Evolutionary conservation across 2,329 filamentous ascomycete species (phyloP).

Genomic region (Xylaria sp.): DNA sequence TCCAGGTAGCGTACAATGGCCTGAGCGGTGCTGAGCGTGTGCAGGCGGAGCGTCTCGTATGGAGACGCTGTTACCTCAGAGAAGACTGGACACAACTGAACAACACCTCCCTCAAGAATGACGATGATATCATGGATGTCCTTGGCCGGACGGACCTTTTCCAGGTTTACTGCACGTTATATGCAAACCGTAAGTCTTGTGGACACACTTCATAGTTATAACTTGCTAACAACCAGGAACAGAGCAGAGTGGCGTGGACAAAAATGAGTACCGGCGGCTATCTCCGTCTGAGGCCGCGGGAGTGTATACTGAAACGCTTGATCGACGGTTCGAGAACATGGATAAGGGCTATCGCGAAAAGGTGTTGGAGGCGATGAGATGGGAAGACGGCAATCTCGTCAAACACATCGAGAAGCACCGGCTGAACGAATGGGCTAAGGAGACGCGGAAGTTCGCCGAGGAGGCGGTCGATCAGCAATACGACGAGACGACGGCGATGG

Average conservation of each 20-base stretch:
- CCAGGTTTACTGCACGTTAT: constrained; percentile 65
- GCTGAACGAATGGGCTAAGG: constrained; percentile 67
- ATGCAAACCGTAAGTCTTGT: constrained; percentile 62
- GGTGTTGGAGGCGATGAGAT: constrained; percentile 70
- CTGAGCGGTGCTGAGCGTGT: constrained; percentile 59
- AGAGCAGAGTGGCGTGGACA: constrained; percentile 47
- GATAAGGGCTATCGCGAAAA: constrained; percentile 67
- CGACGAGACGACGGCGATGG: constrained; percentile 31
- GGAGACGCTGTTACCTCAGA: constrained; percentile 81
- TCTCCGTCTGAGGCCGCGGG: constrained; percentile 58
- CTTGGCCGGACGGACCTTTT: constrained; percentile 70
- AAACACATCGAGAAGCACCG: constrained; percentile 68
- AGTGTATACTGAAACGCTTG: constrained; percentile 63
- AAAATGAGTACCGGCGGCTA: constrained; percentile 48
- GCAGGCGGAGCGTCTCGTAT: constrained; percentile 68
- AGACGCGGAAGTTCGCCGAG: constrained; percentile 34
- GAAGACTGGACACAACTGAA: constrained; percentile 86
- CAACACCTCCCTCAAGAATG: constrained; percentile 73
- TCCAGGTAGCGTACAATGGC: constrained; percentile 61
- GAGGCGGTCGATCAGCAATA: constrained; percentile 34
- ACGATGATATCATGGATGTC: constrained; percentile 65
- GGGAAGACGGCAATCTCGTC: constrained; percentile 69
- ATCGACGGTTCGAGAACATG: constrained; percentile 61
- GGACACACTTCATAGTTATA: constrained; percentile 16
- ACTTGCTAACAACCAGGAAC: constrained; percentile 12